Conservation (phyloP, 140 eudicot genomes). For the Flaveria floridana region DNA sequence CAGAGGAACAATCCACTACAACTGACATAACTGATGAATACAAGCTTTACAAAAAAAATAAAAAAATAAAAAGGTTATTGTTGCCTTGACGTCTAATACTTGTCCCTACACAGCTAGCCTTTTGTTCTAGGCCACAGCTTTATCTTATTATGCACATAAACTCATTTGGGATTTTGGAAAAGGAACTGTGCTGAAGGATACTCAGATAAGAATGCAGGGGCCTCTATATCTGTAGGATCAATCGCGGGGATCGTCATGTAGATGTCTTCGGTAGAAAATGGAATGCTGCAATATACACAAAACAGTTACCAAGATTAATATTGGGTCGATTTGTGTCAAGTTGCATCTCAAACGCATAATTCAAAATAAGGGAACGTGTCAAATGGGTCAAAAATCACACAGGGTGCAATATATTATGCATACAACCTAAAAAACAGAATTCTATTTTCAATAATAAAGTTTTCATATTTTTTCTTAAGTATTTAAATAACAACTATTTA, state of each 20-base stretch:
- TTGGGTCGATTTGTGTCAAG: background rate
- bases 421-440: background rate
- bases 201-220: constrained; percentile 70
- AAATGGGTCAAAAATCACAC: background rate
- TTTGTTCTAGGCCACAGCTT: constrained; percentile 12
- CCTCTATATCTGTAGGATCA: constrained; percentile 71
- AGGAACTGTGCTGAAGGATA: constrained; percentile 68
- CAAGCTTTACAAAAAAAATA: constrained; percentile 39
- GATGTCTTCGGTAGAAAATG: constrained; percentile 91
- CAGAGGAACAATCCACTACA: constrained; percentile 17
- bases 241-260: constrained; percentile 82
- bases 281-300: constrained; percentile 65
- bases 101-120: constrained; percentile 22
- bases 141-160: background rate
- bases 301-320: background rate
- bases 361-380: background rate
- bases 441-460: background rate
- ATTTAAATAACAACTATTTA: background rate
- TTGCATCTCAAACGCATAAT: background rate
- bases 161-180: constrained; percentile 47
- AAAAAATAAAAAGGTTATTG: constrained; percentile 12
- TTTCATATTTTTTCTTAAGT: background rate
- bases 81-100: constrained; percentile 16
- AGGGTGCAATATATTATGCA: background rate
- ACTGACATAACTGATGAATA: constrained; percentile 25